These are phyloP conservation scores for Polytrichum formosum DNA, from an alignment of 225 moss, liverwort and hornwort genomes.

Conservation along the genomic window DNA sequence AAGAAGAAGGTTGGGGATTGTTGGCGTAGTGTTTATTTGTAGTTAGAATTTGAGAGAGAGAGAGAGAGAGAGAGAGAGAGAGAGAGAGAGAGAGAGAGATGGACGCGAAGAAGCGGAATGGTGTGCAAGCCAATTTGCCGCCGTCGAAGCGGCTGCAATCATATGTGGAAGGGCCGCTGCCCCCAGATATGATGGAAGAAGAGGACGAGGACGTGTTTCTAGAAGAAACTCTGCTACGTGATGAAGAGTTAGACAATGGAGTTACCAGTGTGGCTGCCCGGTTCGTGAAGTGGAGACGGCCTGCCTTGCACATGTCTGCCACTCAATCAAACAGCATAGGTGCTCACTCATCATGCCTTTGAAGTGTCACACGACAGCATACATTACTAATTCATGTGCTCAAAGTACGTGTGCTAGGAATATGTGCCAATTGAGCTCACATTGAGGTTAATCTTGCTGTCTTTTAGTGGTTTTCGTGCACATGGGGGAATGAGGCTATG, in stretches of 20 bases:
- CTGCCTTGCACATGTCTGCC: constrained; percentile 38
- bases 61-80: too few relatives aligned
- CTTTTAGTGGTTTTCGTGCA: too few relatives aligned
- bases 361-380: neutral
- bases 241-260: constrained; percentile 71
- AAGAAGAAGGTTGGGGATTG: neutral
- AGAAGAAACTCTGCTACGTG: constrained; percentile 76
- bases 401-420: neutral
- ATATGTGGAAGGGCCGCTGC: constrained; percentile 42
- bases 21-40: neutral
- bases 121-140: constrained; percentile 41
- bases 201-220: constrained; percentile 93
- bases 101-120: constrained; percentile 52
- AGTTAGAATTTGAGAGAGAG: neutral
- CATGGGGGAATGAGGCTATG: too few relatives aligned
- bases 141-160: constrained; percentile 74
- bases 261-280: constrained; percentile 49
- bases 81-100: constrained; percentile 8
- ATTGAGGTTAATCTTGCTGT: constrained; percentile 1
- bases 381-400: neutral
- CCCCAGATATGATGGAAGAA: constrained; percentile 69
- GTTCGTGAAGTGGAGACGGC: constrained; percentile 80
- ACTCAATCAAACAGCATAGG: constrained; percentile 46
- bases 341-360: constrained; percentile 9
- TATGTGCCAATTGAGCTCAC: too few relatives aligned